These are phyloP conservation scores for Gracilaria vermiculophylla DNA, from an alignment of 23 red algal genomes.

Conservation along the genomic window DNA sequence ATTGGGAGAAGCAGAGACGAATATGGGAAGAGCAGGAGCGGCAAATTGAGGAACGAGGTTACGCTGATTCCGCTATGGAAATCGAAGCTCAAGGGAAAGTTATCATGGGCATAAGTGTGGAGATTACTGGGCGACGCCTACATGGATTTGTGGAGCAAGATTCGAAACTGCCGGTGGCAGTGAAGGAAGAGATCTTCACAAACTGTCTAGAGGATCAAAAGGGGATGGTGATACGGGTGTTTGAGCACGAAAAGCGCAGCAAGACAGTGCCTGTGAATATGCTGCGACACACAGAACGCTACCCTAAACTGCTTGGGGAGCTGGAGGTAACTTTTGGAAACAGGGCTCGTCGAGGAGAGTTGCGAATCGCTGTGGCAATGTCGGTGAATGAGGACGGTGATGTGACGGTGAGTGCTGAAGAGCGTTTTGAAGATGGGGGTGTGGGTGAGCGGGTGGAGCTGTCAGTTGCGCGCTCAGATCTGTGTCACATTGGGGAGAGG, in stretches of 20 bases:
- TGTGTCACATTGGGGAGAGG: slow-evolving; percentile 54
- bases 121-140: slow-evolving; percentile 69
- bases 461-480: slow-evolving; percentile 16
- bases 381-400: slow-evolving; percentile 48
- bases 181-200: slow-evolving; percentile 59
- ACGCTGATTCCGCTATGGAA: slow-evolving; percentile 41
- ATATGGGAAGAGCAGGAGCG: slow-evolving; percentile 68
- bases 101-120: slow-evolving; percentile 50
- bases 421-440: slow-evolving; percentile 27
- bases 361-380: slow-evolving; percentile 51
- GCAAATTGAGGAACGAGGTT: slow-evolving; percentile 41
- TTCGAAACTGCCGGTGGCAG: slow-evolving; percentile 23
- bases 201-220: slow-evolving; percentile 67
- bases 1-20: slow-evolving; percentile 54
- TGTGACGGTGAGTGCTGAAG: slow-evolving; percentile 13
- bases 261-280: slow-evolving; percentile 57
- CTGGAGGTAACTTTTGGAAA: slow-evolving; percentile 19
- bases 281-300: slow-evolving; percentile 1
- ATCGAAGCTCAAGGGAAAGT: slow-evolving; percentile 43
- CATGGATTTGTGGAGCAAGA: slow-evolving; percentile 41
- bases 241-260: slow-evolving; percentile 50
- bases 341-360: slow-evolving; percentile 17
- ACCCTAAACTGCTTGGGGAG: slow-evolving; percentile 56
- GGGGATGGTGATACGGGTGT: slow-evolving; percentile 42
- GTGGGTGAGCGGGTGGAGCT: slow-evolving; percentile 44